Base-by-base conservation (phyloP, 441 rosid species). In the Geranium incanum region DNA sequence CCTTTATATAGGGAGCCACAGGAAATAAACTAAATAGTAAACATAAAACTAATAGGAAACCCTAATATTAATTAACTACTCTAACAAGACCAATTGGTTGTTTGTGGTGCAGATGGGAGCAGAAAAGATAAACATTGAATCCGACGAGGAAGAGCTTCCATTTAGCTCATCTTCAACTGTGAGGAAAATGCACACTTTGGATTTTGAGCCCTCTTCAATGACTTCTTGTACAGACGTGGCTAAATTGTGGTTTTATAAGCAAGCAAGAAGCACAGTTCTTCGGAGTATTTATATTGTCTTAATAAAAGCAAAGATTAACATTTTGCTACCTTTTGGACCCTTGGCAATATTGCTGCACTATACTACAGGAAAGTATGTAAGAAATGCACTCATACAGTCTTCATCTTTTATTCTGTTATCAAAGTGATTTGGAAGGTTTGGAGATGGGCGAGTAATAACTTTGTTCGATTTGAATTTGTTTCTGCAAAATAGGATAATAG, bases 131-230 rank as follows among this genome's bases (percentile, higher is more conserved):
- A 81, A 78, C 36, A 74, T 80, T 43, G 82, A 81, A 69, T 81
- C 85, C 38, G 78, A 77, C 28, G 4, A 57, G 2, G 82, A 81
- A 67, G 83, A 74, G 70, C 76, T 76, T 48, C 84, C 79, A 43
- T 84, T 84, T 13, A 79, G 76, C 69, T 73, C 85, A 71, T 77
- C 87, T 13, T 79, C 85, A 5, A 52, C 72, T 4, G 33, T 64
- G 4, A 75, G 70, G 65, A 80, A 82, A 76, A 70, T 75, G 33
- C 80, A 59, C 11, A 13, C 80, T 12, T 80, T 82, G 57, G 71
- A 78, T 72, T 82, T 66, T 57, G 86, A 76, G 73, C 43, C 52
- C 16, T 43, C 50, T 36, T 68, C 36, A 38, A 9, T 33, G 45
- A 12, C 33, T n/a, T 18, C 78, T 0, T 48, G 7, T 67, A 63